Evolutionary conservation across 108 stramenopile species (phyloP).

Genomic region (Nitzschia sp.): DNA sequence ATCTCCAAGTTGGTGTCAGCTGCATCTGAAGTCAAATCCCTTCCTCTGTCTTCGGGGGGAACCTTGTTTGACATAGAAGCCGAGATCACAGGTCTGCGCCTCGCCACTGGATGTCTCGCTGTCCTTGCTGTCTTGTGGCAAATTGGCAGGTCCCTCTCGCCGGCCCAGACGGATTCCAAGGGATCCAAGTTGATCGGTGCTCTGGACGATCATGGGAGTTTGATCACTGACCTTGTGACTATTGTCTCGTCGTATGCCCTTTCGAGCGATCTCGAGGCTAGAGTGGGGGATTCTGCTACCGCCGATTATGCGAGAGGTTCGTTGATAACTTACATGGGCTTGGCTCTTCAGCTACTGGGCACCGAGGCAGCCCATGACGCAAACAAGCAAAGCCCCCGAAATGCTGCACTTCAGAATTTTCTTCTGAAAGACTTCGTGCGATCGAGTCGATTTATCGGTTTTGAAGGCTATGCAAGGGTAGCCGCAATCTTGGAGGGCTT

Average conservation of each 20-base stretch:
- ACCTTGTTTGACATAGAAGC: slow-evolving; percentile 17
- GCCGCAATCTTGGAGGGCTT: slow-evolving; percentile 4
- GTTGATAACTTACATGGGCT: slow-evolving; percentile 24
- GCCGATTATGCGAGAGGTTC: slow-evolving; percentile 29
- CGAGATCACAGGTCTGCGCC: slow-evolving; percentile 21
- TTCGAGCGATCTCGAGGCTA: slow-evolving; percentile 15
- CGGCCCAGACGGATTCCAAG: slow-evolving; percentile 3
- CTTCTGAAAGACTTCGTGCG: slow-evolving; percentile 2
- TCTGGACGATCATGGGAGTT: slow-evolving; percentile 8
- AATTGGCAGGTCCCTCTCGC: background rate
- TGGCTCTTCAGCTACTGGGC: slow-evolving; percentile 25
- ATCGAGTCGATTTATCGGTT: slow-evolving; percentile 3
- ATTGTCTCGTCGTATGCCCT: slow-evolving; percentile 14
- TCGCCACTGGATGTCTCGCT: slow-evolving; percentile 16
- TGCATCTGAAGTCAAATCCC: slow-evolving; percentile 2
- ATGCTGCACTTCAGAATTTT: background rate
- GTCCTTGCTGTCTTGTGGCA: slow-evolving; percentile 25
- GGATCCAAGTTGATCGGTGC: background rate
- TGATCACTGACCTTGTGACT: slow-evolving; percentile 17
- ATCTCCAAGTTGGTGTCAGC: slow-evolving; percentile 16
- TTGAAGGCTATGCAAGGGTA: slow-evolving; percentile 11
- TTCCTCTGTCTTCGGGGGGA: background rate
- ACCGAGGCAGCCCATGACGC: slow-evolving; percentile 17
- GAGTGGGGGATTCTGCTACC: slow-evolving; percentile 7
- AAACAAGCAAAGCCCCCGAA: background rate